phyloP scores from a whole-genome alignment of 1,139 yeast species.

The Nakaseomyces kungkrabaensis region DNA sequence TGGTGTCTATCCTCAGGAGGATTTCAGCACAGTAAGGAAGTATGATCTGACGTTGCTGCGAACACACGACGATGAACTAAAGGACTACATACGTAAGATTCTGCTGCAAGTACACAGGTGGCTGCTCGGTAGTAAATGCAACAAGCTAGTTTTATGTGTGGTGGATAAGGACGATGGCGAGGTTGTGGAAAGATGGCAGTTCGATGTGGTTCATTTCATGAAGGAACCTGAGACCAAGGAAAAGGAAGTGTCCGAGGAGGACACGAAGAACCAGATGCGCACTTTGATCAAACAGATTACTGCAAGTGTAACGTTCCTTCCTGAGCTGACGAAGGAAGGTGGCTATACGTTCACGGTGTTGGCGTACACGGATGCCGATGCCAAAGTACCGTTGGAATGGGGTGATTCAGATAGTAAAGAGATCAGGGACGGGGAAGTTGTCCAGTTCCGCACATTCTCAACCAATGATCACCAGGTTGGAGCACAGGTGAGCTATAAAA shows the following conservation, averaged over 20 bases:
- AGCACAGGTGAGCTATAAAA: constrained; percentile 58
- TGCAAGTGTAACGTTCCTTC: constrained; percentile 78
- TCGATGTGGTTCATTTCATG: constrained; percentile 41
- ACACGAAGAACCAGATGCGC: constrained; percentile 67
- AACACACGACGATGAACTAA: constrained; percentile 69
- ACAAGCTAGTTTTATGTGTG: constrained; percentile 62
- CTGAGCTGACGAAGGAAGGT: constrained; percentile 51
- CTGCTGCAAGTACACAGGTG: constrained; percentile 73
- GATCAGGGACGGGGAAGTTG: constrained; percentile 48
- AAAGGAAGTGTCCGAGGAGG: constrained; percentile 25
- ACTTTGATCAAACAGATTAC: constrained; percentile 83
- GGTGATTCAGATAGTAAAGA: constrained; percentile 62
- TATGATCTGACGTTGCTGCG: constrained; percentile 72
- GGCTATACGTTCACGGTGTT: constrained; percentile 77
- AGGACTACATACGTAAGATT: constrained; percentile 55
- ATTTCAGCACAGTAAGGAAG: constrained; percentile 67
- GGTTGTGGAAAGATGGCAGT: constrained; percentile 80
- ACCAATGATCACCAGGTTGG: constrained; percentile 67
- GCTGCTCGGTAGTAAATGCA: constrained; percentile 64
- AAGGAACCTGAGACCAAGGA: constrained; percentile 18
- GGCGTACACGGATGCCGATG: constrained; percentile 70
- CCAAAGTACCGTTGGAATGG: constrained; percentile 77
- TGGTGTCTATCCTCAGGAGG: constrained; percentile 85
- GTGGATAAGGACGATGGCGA: constrained; percentile 59
- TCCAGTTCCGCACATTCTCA: constrained; percentile 57